Conservation (phyloP, 306 rosid genomes). For the Mimosa pudica region DNA sequence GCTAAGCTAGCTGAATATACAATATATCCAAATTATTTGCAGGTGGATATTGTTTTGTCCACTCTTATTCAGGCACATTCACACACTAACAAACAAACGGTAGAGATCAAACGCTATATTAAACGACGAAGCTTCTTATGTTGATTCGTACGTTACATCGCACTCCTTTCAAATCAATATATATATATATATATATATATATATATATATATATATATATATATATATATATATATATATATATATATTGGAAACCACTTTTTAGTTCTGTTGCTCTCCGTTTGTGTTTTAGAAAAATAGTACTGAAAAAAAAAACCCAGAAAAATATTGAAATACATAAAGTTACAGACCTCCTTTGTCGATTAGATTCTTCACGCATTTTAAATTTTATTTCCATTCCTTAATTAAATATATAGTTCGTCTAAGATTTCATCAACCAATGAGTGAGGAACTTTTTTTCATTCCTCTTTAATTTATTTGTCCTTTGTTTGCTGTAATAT, state of each 20-base stretch:
- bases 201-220: too few relatives aligned
- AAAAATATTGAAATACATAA: background rate
- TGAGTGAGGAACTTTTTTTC: background rate
- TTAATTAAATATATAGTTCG: background rate
- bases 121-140: conserved; percentile 41
- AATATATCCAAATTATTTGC: background rate
- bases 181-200: too few relatives aligned
- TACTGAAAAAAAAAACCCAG: conserved; percentile 6
- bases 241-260: background rate
- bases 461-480: background rate
- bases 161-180: conserved; percentile 38
- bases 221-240: too few relatives aligned
- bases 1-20: background rate
- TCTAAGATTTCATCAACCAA: conserved; percentile 20
- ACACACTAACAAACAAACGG: conserved; percentile 22
- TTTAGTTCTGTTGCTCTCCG: conserved; percentile 15
- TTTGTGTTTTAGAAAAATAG: background rate
- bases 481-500: conserved; percentile 2
- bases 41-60: background rate
- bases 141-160: conserved; percentile 31
- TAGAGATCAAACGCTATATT: conserved; percentile 28
- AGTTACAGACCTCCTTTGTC: conserved; percentile 8
- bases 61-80: background rate
- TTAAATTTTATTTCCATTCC: conserved; percentile 11
- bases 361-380: conserved; percentile 9